phyloP scores from a whole-genome alignment of 2,329 filamentous ascomycete genomes.

The Nectriaceae sp. region DNA sequence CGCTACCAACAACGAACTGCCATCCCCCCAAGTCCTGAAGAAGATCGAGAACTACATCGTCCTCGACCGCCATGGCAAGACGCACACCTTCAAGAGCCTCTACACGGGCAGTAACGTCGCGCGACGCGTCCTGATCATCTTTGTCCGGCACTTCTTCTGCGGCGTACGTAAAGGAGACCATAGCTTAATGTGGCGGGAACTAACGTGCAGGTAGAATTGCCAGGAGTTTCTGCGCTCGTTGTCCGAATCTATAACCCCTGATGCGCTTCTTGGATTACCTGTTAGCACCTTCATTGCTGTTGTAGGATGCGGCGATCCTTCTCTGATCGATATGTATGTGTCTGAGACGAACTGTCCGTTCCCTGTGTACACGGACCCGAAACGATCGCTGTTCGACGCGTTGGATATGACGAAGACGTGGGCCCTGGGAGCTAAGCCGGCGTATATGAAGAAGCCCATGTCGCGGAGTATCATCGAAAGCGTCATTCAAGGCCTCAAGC shows the following conservation, averaged over 20 bases:
- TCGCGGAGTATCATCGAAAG: constrained; percentile 51
- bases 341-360: constrained; percentile 65
- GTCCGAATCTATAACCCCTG: constrained; percentile 56
- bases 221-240: constrained; percentile 72
- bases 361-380: constrained; percentile 78
- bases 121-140: constrained; percentile 66
- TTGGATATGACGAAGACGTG: constrained; percentile 71
- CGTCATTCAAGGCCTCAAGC: constrained; percentile 61
- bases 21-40: constrained; percentile 48
- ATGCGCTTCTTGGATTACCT: constrained; percentile 51
- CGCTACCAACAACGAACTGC: constrained; percentile 56
- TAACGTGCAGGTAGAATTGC: constrained; percentile 58
- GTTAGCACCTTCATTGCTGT: constrained; percentile 65
- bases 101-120: constrained; percentile 57
- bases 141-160: constrained; percentile 80
- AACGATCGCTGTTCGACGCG: constrained; percentile 62
- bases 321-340: constrained; percentile 68
- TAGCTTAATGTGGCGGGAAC: not conserved
- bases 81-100: constrained; percentile 63
- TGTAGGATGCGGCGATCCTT: constrained; percentile 71
- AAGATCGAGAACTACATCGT: constrained; percentile 58
- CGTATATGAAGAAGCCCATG: constrained; percentile 63
- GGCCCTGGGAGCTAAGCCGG: constrained; percentile 59
- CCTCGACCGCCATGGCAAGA: constrained; percentile 61
- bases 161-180: constrained; percentile 55